Conservation (phyloP, 2,329 filamentous ascomycete species). For the Ophiostoma piceae region DNA sequence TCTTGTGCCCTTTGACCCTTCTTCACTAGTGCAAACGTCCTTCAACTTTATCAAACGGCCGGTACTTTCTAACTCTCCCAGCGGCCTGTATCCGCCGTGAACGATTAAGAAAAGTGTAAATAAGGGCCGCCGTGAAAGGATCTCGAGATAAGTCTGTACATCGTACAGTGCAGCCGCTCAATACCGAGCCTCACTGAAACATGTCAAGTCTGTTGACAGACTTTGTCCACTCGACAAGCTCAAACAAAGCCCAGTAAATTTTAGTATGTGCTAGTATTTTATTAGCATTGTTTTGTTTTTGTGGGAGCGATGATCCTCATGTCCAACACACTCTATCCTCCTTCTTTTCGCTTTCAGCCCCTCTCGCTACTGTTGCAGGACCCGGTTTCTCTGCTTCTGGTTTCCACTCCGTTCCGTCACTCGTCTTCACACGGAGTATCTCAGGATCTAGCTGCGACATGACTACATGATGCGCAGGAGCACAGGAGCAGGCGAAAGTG, state of each 20-base stretch:
- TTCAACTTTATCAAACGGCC: background rate
- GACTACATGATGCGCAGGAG: background rate
- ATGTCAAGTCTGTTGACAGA: background rate
- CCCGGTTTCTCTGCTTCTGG: background rate
- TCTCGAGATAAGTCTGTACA: background rate
- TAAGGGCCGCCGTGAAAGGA: background rate
- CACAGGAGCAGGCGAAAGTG: background rate
- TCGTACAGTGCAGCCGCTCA: background rate
- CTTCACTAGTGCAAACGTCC: background rate
- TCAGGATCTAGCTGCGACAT: background rate
- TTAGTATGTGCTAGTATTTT: background rate
- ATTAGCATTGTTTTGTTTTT: background rate
- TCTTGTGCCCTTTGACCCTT: background rate
- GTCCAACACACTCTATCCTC: slow-evolving; percentile 2
- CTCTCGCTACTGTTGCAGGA: background rate
- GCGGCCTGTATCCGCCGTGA: background rate
- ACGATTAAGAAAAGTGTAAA: background rate
- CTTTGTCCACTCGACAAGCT: background rate
- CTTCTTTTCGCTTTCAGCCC: background rate
- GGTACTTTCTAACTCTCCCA: background rate
- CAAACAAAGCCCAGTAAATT: slow-evolving; percentile 6
- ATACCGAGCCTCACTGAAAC: background rate
- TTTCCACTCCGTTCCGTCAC: background rate
- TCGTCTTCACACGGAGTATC: background rate
- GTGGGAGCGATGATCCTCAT: slow-evolving; percentile 4